Evolutionary conservation across 495 filamentous ascomycete genomes (phyloP), one percentile per base, ranked within the genome.

Genomic region (Amniculicola lignicola): DNA sequence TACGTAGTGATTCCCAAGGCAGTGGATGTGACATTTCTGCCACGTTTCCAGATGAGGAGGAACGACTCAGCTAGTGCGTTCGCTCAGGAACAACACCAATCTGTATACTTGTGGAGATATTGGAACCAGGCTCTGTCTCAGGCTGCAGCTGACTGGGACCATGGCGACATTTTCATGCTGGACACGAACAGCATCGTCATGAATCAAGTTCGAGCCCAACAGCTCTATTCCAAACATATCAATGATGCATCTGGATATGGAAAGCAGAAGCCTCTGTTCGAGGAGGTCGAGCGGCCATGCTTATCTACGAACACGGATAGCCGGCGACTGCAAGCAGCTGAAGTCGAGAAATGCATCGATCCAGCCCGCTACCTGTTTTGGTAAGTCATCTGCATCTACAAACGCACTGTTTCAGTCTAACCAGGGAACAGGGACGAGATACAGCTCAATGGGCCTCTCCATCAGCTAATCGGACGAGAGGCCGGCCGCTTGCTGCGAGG

Each of bases 21-120:
- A 9, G 45, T 59, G 43, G 60, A 63, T 45, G 50, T 59, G 14
- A 63, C 60, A 16, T 59, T 55, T 36, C 55, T 63, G n/a, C 60
- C 55, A 18, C 54, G 49, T 31, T 63, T 54, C 38, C 43, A 41
- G 28, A 51, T n/a, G 24, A 51, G 28, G 29, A 63, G 55, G 36
- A 35, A 42, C 28, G 21, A 43, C 1, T 23, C 35, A 6, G 36
- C 53, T 4, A 23, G 1, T 0, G 21, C 22, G 10, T 59, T 51
- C 19, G 55, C 54, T 10, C 49, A 54, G 22, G 44, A 51, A 27
- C 60, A 63, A 24, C 60, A 63, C 40, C 45, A 54, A 39, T 46
- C 43, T 6, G 50, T 63, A n/a, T 63, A 50, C 19, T 37, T 63
- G 19, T 54, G 40, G 54, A 51, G 43, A 24, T 63, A 63, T 23